Conservation (phyloP, 2,329 filamentous ascomycete species). For the Myriosclerotinia curreyana region DNA sequence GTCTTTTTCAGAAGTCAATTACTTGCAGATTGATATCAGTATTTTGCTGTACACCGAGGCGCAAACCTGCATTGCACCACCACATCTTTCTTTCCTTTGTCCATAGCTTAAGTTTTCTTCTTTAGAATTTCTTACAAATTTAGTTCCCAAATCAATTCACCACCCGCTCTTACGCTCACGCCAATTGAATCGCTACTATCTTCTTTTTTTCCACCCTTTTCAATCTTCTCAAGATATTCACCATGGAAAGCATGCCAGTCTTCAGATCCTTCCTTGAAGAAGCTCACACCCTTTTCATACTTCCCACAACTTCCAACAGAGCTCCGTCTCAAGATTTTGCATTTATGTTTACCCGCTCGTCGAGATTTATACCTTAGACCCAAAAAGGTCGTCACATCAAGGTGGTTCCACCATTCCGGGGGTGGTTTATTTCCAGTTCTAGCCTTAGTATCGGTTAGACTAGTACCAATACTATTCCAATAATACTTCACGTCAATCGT, state of each 20-base stretch:
- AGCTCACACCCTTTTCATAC: slow-evolving; percentile 24
- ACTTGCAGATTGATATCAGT: no score
- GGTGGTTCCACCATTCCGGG: background rate
- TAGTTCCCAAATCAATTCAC: no score
- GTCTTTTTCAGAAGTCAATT: no score
- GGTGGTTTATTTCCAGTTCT: background rate
- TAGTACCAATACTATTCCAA: slow-evolving; percentile 23
- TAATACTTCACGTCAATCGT: slow-evolving; percentile 27
- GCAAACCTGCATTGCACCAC: no score
- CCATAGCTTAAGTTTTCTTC: no score
- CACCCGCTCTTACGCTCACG: background rate
- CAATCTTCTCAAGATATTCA: background rate
- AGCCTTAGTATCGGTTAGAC: background rate
- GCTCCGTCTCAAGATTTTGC: slow-evolving; percentile 34
- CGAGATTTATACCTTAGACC: background rate
- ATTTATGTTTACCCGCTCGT: background rate
- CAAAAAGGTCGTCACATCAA: background rate
- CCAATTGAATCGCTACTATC: background rate
- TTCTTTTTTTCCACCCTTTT: no score
- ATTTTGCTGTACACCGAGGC: no score
- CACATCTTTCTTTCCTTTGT: no score
- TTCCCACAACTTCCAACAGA: slow-evolving; percentile 31
- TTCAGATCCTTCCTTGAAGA: background rate
- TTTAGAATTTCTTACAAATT: no score
- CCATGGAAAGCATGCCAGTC: background rate